Base-by-base conservation (phyloP, 2,329 filamentous ascomycete species). In the Fusarium oxysporum region DNA sequence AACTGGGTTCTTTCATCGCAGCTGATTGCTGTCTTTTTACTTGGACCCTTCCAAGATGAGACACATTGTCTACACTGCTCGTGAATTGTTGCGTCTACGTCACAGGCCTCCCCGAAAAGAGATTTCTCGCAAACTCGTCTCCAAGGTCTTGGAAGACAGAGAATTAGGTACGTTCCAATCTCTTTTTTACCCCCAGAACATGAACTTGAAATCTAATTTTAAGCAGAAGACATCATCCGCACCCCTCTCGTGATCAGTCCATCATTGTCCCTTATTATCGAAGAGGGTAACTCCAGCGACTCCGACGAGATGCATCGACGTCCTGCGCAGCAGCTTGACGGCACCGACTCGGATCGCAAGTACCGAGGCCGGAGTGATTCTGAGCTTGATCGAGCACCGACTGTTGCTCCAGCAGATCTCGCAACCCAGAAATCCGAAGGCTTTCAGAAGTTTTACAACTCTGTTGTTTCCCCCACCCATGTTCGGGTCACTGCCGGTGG, bases 381-480 rank as follows among this genome's bases (percentile, higher is more conserved):
- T 3, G 84, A 88, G 69, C 74, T 82, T 23, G 79, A 80, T 47
- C 81, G 78, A 45, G 86, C 86, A 51, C 88, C 88, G 11, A 81
- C 89, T 40, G 81, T 86, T 56, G 89, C 89, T 28, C 89, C 89
- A 16, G 79, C 84, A 25, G 87, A 85, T 13, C 79, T 87, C 38
- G 81, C 79, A 41, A 86, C 88, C 32, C 90, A 92, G 78, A 86
- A 88, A 73, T 86, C 86, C 38, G 89, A 92, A 78, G 90, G 90
- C n/a, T 92, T 92, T 73, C 87, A 91, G 78, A 85, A 87, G 58
- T 92, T 92, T 77, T 92, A 90, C 81, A 90, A 90, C 77, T 89
- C 90, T 16, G 90, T 92, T n/a, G 86, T 89, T 8, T 92, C 90
- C 38, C 90, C 90, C 12, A 90, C 89, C 19, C 89, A 92, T 78